Percentiles rank a stretch among this genome's conserved stretches.
These are phyloP conservation scores for Cicer cuneatum DNA, from an alignment of 306 rosid species.

Conservation along the genomic window DNA sequence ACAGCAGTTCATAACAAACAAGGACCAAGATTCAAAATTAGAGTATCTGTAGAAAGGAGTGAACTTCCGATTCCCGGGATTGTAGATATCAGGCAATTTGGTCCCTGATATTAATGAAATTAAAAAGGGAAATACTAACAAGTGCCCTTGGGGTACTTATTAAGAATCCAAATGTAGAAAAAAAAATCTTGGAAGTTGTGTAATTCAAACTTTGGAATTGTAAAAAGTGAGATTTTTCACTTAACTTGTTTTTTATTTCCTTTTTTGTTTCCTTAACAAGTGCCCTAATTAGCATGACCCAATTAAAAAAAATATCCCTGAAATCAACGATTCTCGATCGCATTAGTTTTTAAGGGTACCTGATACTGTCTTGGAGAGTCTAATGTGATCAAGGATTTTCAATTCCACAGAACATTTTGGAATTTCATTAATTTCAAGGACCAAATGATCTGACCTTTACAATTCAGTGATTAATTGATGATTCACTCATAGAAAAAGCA, in stretches of 20 bases:
- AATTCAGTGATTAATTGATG: neutral
- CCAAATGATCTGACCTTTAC: neutral
- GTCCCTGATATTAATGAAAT: neutral
- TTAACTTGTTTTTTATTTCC: too few species aligned
- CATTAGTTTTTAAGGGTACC: neutral
- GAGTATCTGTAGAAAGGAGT: neutral
- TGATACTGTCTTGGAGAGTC: neutral
- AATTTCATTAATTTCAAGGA: neutral
- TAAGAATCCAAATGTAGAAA: too few species aligned
- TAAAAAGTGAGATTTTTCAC: too few species aligned
- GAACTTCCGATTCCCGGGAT: neutral
- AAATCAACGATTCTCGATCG: neutral
- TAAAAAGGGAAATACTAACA: too few species aligned
- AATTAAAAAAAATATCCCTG: neutral
- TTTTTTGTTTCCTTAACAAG: too few species aligned
- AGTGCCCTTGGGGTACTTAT: too few species aligned
- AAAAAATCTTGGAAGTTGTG: too few species aligned
- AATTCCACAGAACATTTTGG: neutral
- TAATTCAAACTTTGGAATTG: too few species aligned
- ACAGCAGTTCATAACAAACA: constrained; percentile 16
- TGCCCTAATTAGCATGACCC: too few species aligned
- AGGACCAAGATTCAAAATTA: constrained; percentile 13
- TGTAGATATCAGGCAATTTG: neutral
- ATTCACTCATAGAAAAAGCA: neutral
- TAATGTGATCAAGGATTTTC: neutral